Conservation (phyloP, 495 filamentous ascomycete species). For the Daldinia loculata region DNA sequence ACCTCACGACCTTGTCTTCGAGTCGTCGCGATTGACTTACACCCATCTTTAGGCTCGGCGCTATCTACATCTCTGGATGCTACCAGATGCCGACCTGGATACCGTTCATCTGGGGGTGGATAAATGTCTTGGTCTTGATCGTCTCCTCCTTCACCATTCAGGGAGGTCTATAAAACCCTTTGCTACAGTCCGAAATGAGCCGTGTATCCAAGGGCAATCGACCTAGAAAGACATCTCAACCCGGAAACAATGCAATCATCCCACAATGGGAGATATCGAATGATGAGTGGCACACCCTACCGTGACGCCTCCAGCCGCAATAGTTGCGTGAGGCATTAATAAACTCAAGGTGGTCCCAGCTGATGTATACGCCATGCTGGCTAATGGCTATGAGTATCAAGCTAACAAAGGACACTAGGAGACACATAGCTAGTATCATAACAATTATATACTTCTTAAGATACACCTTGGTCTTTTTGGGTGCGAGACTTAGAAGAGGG, state of each 20-base stretch:
- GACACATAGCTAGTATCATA: neutral
- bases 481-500: neutral
- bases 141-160: constrained; percentile 94
- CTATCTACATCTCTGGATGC: constrained; percentile 85
- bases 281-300: neutral
- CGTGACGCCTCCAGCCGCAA: neutral
- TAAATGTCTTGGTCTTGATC: constrained; percentile 89
- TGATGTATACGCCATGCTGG: neutral
- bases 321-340: neutral
- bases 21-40: constrained; percentile 36
- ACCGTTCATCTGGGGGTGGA: constrained; percentile 90
- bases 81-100: constrained; percentile 98
- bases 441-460: neutral
- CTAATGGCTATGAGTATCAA: neutral
- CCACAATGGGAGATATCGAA: neutral
- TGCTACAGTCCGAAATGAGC: neutral
- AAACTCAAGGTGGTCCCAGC: neutral
- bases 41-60: constrained; percentile 71
- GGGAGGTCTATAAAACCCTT: constrained; percentile 75
- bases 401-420: constrained; percentile 2
- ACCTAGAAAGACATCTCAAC: neutral
- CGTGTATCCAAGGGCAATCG: neutral
- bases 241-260: neutral
- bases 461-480: neutral
- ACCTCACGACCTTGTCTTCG: neutral